Conservation (phyloP, 129 eudicot genomes). For the Lactuca saligna region DNA sequence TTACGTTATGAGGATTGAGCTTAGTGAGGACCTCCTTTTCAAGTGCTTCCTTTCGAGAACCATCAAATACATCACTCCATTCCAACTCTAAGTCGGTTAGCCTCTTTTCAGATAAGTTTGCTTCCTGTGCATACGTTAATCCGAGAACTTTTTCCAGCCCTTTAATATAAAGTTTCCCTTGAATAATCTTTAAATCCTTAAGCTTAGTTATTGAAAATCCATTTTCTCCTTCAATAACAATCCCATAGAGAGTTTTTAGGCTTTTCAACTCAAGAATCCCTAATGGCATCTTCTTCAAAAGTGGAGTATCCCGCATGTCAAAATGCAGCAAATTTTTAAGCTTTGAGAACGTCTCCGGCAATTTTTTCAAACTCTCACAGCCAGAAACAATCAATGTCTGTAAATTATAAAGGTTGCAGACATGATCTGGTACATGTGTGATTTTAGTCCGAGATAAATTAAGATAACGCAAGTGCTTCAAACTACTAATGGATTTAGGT, state of each 20-base stretch:
- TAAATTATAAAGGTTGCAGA: slow-evolving; percentile 31
- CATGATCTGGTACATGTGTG: slow-evolving; percentile 26
- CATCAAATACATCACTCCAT: slow-evolving; percentile 17
- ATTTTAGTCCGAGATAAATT: slow-evolving; percentile 21
- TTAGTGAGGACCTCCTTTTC: slow-evolving; percentile 30
- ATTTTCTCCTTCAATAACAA: slow-evolving; percentile 26
- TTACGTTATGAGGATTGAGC: neutral
- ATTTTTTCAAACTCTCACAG: slow-evolving; percentile 26
- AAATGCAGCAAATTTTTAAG: slow-evolving; percentile 42
- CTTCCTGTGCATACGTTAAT: neutral
- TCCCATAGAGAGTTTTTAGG: slow-evolving; percentile 29
- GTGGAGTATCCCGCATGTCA: slow-evolving; percentile 35
- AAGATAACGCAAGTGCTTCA: slow-evolving; percentile 36
- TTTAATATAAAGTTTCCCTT: neutral
- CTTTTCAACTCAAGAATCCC: slow-evolving; percentile 31
- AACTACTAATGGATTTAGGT: slow-evolving; percentile 20
- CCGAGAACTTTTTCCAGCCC: slow-evolving; percentile 15
- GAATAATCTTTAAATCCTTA: slow-evolving; percentile 17
- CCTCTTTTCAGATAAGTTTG: slow-evolving; percentile 20
- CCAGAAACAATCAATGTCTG: slow-evolving; percentile 37
- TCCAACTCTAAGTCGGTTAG: slow-evolving; percentile 11
- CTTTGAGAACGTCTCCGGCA: slow-evolving; percentile 28
- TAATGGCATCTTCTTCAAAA: slow-evolving; percentile 37
- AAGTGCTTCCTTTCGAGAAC: neutral
- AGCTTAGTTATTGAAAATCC: slow-evolving; percentile 29